Evolutionary conservation across 371 early-diverging fungal species (phyloP).

Genomic region (Phascolomyces articulosus): DNA sequence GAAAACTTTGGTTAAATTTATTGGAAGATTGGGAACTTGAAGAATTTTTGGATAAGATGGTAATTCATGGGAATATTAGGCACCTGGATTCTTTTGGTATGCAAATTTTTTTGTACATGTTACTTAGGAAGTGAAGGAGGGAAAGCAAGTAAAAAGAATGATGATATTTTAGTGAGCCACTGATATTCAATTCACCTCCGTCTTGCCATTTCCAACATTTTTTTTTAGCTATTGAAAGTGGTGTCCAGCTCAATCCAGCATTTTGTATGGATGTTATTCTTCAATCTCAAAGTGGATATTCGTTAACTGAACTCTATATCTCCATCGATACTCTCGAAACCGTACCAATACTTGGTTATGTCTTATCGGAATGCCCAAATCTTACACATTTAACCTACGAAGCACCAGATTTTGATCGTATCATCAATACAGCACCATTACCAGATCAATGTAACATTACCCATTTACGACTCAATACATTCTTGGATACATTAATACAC

Average conservation of each 20-base stretch:
- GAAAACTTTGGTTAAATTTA: background rate
- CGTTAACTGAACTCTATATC: slow-evolving; percentile 1
- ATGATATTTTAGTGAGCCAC: too few relatives aligned
- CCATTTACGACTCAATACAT: background rate
- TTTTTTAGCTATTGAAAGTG: background rate
- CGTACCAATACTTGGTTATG: background rate
- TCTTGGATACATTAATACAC: background rate
- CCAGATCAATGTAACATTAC: background rate
- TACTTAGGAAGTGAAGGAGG: too few relatives aligned
- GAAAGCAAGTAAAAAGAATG: too few relatives aligned
- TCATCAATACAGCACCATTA: background rate
- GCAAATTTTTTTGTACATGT: too few relatives aligned
- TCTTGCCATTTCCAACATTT: too few relatives aligned
- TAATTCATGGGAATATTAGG: background rate
- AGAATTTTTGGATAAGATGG: slow-evolving; percentile 1
- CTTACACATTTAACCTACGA: background rate
- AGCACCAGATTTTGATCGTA: slow-evolving; percentile 4
- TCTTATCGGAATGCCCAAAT: background rate
- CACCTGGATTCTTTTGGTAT: background rate
- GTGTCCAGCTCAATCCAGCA: background rate
- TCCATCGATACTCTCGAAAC: background rate
- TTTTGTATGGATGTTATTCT: background rate
- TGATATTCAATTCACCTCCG: too few relatives aligned
- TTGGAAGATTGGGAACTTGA: background rate
- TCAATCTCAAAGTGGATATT: background rate